Evolutionary conservation across 2,329 filamentous ascomycete genomes (phyloP).

Genomic region (Claviceps maximensis): DNA sequence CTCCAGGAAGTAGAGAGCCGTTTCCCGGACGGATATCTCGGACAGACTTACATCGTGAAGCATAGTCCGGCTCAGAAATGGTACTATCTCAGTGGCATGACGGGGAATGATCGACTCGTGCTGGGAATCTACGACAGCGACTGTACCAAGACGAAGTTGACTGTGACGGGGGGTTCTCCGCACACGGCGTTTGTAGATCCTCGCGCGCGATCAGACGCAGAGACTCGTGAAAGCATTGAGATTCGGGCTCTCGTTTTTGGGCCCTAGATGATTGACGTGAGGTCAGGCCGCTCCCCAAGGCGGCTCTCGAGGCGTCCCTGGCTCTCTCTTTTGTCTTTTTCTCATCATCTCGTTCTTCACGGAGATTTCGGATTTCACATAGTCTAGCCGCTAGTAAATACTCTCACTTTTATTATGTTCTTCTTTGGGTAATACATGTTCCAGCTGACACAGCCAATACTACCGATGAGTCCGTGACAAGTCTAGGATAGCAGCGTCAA

Average conservation of each 20-base stretch:
- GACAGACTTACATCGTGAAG: conserved; percentile 60
- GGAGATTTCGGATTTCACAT: too few relatives aligned
- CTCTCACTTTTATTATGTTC: too few relatives aligned
- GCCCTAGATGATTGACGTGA: conserved; percentile 24
- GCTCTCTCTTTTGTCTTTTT: too few relatives aligned
- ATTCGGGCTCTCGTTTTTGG: conserved; percentile 78
- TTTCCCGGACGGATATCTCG: conserved; percentile 49
- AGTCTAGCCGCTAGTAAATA: too few relatives aligned
- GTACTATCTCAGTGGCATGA: conserved; percentile 74
- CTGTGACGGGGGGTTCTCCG: conserved; percentile 45
- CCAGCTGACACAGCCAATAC: too few relatives aligned
- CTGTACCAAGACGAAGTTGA: conserved; percentile 31
- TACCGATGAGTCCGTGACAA: too few relatives aligned
- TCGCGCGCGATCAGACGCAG: conserved; percentile 53
- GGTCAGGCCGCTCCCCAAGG: too few relatives aligned
- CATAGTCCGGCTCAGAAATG: conserved; percentile 52
- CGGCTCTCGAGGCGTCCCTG: too few relatives aligned
- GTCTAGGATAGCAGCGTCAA: too few relatives aligned
- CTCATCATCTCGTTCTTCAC: too few relatives aligned
- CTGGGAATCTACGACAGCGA: conserved; percentile 69
- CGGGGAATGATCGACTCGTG: conserved; percentile 55
- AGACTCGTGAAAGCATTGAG: conserved; percentile 76
- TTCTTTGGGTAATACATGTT: too few relatives aligned
- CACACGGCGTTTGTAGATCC: conserved; percentile 74
- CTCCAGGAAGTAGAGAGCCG: conserved; percentile 61